Base-by-base conservation (phyloP, 768 basidiomycete species). In the Trametes coccinea region DNA sequence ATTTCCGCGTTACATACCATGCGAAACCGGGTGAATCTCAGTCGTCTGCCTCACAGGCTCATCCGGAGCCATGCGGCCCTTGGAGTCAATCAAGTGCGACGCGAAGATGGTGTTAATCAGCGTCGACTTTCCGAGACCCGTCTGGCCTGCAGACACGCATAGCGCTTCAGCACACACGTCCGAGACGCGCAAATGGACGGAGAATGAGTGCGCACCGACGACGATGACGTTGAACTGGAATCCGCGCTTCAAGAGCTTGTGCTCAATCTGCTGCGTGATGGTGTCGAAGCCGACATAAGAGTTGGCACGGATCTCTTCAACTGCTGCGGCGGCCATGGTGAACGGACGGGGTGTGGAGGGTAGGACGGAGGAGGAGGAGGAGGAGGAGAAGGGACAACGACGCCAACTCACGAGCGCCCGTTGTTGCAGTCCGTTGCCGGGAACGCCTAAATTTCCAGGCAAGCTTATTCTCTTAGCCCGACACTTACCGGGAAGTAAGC, bases 161-260 rank as follows among this genome's bases (percentile, higher is more conserved):
- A 27, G 40, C 6, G 34, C 33, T 17, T 60, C n/a, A 61, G 43
- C 52, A 43, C 5, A 50, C 45, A 49, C 48, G 58, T 4, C 30
- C 3, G 48, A 17, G 7, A 29, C n/a, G 50, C 59, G 55, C 43
- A 48, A 31, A 45, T 22, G 34, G 4, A 45, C 17, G 22, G 31
- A 30, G n/a, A 22, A 30, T 51, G 40, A 48, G 50, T 47, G 53
- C 89, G 70, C 67, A 95, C 95, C 96, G 69, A 90, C 96, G 63
- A 93, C 90, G 72, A 98, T 98, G 62, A 97, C 91, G 72, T 98
- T 98, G 86, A 98, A 98, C 82, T 98, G 93, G 83, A 98, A 98
- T 62, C 96, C 96, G 65, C 96, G 88, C 80, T 98, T 98, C 79
- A 98, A 85, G 66, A 98, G 89, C 84, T 98, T 98, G 84, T 95